phyloP scores from a whole-genome alignment of 1,284 basidiomycete genomes.

The Hymenochaete sp. region DNA sequence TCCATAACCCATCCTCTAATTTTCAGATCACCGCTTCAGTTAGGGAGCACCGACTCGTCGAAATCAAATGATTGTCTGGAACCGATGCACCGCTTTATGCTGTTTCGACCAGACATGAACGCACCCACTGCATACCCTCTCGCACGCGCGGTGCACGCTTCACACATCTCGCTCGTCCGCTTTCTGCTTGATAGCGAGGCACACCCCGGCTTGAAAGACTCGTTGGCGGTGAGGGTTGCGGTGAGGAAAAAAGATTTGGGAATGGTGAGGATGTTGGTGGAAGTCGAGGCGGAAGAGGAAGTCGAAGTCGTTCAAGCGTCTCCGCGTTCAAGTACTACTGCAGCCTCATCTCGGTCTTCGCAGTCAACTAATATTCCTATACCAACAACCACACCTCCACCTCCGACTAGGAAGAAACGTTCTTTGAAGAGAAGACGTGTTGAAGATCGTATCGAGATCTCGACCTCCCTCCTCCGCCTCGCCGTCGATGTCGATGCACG shows the following conservation, averaged over 20 bases:
- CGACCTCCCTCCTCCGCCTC: slow-evolving; percentile 47
- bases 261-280: slow-evolving; percentile 68
- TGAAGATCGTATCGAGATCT: slow-evolving; percentile 51
- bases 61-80: no score
- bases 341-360: no score
- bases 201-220: slow-evolving; percentile 50
- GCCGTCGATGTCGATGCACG: slow-evolving; percentile 56
- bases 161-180: slow-evolving; percentile 52
- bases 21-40: background rate
- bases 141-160: slow-evolving; percentile 61
- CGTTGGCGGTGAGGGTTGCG: slow-evolving; percentile 64
- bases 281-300: slow-evolving; percentile 33
- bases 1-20: slow-evolving; percentile 14
- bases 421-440: slow-evolving; percentile 44
- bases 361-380: background rate
- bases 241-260: slow-evolving; percentile 59
- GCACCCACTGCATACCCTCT: slow-evolving; percentile 72
- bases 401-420: slow-evolving; percentile 18
- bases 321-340: background rate
- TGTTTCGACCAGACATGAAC: slow-evolving; percentile 41
- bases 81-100: no score
- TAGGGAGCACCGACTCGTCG: slow-evolving; percentile 21
- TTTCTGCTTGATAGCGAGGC: slow-evolving; percentile 69
- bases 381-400: background rate
- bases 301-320: background rate